These are phyloP conservation scores for Colletotrichum caudatum DNA, from an alignment of 2,329 filamentous ascomycete genomes.

Conservation along the genomic window DNA sequence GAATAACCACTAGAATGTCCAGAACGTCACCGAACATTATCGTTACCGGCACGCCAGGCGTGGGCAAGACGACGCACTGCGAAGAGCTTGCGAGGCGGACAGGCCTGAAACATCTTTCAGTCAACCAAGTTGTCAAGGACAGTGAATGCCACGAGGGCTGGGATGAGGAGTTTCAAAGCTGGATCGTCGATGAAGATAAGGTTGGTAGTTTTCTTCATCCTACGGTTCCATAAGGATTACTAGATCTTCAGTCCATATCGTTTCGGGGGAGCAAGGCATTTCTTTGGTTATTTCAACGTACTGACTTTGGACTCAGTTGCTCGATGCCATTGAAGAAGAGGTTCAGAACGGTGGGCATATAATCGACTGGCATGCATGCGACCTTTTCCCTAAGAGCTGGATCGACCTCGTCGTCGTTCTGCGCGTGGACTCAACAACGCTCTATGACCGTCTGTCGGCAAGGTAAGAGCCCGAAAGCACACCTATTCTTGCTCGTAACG, in stretches of 20 bases:
- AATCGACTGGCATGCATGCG: conserved; percentile 98
- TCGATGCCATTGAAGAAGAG: conserved; percentile 90
- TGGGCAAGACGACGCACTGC: conserved; percentile 94
- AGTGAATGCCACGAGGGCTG: conserved; percentile 87
- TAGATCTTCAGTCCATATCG: background rate
- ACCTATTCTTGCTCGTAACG: background rate
- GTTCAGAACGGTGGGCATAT: conserved; percentile 83
- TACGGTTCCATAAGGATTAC: conserved; percentile 5
- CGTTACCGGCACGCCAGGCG: conserved; percentile 93
- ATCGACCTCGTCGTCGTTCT: conserved; percentile 95
- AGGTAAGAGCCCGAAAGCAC: conserved; percentile 62
- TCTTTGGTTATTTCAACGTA: background rate
- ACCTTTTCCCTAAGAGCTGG: conserved; percentile 92
- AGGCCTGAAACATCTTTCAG: conserved; percentile 83
- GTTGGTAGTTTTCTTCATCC: conserved; percentile 57
- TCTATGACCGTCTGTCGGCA: conserved; percentile 85
- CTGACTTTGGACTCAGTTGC: conserved; percentile 65
- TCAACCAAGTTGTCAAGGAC: conserved; percentile 94
- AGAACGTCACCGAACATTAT: conserved; percentile 85
- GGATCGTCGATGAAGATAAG: conserved; percentile 97
- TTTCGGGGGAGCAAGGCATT: background rate
- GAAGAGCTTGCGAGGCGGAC: conserved; percentile 82
- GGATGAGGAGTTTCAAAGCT: conserved; percentile 86
- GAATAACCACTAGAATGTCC: conserved; percentile 34
- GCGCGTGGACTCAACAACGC: conserved; percentile 79